Base-by-base conservation (phyloP, 116 monocot genomes). In the Posidonia oceanica region DNA sequence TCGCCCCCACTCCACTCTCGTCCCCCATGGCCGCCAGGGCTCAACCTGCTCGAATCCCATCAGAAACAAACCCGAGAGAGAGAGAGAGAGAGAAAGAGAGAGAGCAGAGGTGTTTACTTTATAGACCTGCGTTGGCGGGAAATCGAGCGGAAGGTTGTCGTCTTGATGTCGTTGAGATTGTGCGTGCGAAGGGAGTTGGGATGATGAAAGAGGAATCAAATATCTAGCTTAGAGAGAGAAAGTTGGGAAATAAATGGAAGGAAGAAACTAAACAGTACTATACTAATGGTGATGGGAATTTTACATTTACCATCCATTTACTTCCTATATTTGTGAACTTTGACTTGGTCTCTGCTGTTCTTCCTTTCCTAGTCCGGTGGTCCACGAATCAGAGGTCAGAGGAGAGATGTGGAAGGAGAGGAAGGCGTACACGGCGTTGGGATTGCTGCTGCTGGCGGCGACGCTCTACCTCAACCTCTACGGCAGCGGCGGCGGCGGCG, bases 401-500 rank as follows among this genome's bases (percentile, higher is more conserved):
- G 48, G 22, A 16, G 5, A 29, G 60, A 21, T 8, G 60, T 52
- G 63, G 75, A 16, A 6, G 69, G 75, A 70, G 82, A 63, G 76
- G 51, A 72, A 67, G 22, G 2, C 70, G 12, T 86, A 86, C 80
- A 69, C 84, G 15, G 20, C 80, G 51, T 53, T 81, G 5, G 86
- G 88, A 53, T 58, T 71, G 21, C 73, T 82, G 59, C 86, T 88
- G 53, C 82, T 92, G 51, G 54, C 71, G 42, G 73, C 73, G 66
- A 4, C 88, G 67, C 60, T 41, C 61, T 88, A 83, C 80, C 56
- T 91, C 53, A 83, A 68, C 77, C 84, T 73, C 70, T 48, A 48
- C 12, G 48, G 7, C 7, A 62, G 44, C 69, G 63, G 55, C 54
- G 61, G 66, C 16, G 61, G 66, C 16, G 41, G 56, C 41, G 11